A percentile compares a stretch with the other conserved stretches of the same genome.
Evolutionary conservation across 177 flowering plant genomes (phyloP).

Genomic region (Vitis hybrid): DNA sequence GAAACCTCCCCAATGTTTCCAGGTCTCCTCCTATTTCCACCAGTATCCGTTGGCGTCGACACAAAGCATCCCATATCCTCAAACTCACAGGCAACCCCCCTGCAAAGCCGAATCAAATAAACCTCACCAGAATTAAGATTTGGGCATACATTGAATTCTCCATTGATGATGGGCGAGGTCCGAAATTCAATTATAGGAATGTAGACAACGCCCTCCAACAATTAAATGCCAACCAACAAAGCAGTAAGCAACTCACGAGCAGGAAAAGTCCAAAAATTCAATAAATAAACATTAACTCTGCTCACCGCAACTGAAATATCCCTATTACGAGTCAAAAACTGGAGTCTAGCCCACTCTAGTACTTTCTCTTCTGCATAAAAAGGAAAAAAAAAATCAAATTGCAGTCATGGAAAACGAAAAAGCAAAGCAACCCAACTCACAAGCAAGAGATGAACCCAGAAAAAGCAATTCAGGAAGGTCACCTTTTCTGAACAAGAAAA

Average conservation of each 20-base stretch:
- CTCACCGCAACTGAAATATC: too few relatives aligned
- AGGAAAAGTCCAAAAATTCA: slow-evolving; percentile 15
- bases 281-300: neutral
- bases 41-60: slow-evolving; percentile 67
- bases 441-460: slow-evolving; percentile 20
- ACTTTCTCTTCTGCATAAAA: slow-evolving; percentile 31
- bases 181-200: slow-evolving; percentile 6
- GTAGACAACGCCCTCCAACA: slow-evolving; percentile 15
- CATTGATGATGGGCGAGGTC: too few relatives aligned
- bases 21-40: slow-evolving; percentile 70
- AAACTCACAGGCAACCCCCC: slow-evolving; percentile 13
- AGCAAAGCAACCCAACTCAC: slow-evolving; percentile 22
- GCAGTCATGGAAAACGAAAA: neutral
- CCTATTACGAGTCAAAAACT: slow-evolving; percentile 12
- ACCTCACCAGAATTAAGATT: neutral
- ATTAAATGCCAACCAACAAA: slow-evolving; percentile 37
- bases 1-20: slow-evolving; percentile 80
- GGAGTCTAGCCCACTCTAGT: neutral
- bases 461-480: neutral
- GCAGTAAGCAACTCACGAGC: slow-evolving; percentile 37
- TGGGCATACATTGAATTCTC: too few relatives aligned
- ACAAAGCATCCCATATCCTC: slow-evolving; percentile 82
- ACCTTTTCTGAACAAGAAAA: too few relatives aligned
- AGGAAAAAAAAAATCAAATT: slow-evolving; percentile 4
- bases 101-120: slow-evolving; percentile 15